A percentile compares a stretch with the other conserved stretches of the same genome.
These are phyloP conservation scores for Esteya vermicola DNA, from an alignment of 2,329 filamentous ascomycete genomes.

Conservation along the genomic window DNA sequence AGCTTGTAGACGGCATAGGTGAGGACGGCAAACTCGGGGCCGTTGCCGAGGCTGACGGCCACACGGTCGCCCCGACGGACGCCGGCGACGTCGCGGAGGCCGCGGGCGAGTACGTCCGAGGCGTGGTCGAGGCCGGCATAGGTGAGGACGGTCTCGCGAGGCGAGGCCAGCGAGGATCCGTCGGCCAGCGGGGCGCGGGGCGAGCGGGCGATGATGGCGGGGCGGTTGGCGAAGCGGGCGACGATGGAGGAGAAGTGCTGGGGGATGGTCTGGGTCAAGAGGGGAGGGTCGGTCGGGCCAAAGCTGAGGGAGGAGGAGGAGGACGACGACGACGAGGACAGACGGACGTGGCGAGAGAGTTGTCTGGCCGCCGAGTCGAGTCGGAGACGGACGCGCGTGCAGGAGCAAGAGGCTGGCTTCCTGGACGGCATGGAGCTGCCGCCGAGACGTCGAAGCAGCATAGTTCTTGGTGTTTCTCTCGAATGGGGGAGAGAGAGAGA, in stretches of 20 bases:
- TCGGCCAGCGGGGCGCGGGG: constrained; percentile 23
- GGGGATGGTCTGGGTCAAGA: constrained; percentile 55
- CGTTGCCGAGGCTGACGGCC: constrained; percentile 76
- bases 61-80: constrained; percentile 74
- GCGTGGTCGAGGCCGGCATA: constrained; percentile 61
- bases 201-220: constrained; percentile 39
- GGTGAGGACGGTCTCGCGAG: constrained; percentile 48
- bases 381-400: not conserved
- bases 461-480: too few relatives aligned
- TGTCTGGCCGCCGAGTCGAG: not conserved
- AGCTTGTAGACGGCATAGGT: constrained; percentile 90
- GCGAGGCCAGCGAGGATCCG: not conserved
- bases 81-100: constrained; percentile 48
- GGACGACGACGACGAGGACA: not conserved
- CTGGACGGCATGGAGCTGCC: too few relatives aligned
- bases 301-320: constrained; percentile 2
- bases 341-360: not conserved
- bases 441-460: too few relatives aligned
- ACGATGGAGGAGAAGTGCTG: constrained; percentile 58
- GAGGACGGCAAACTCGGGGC: constrained; percentile 66
- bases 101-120: constrained; percentile 63
- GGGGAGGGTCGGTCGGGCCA: constrained; percentile 37
- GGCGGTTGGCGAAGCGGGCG: constrained; percentile 46
- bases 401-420: not conserved
- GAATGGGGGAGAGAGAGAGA: too few relatives aligned